phyloP scores from a whole-genome alignment of 2,329 filamentous ascomycete genomes.

The Polytolypa hystricis region DNA sequence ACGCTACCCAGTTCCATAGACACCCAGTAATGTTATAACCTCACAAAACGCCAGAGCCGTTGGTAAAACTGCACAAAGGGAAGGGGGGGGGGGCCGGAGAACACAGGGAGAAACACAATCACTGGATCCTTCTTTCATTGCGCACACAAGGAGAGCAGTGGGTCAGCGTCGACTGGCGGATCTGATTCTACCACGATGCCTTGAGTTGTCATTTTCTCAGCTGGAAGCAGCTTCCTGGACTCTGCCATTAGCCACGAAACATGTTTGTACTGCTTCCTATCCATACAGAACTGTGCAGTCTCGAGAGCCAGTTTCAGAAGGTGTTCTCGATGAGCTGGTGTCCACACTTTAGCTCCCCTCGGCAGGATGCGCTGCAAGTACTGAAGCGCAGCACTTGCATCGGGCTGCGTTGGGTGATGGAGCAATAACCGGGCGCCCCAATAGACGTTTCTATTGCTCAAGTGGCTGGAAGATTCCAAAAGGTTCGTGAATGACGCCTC shows the following conservation, averaged over 20 bases:
- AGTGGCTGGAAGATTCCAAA: conserved; percentile 3
- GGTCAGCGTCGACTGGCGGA: not conserved
- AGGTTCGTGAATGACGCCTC: no score
- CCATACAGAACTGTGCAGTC: conserved; percentile 26
- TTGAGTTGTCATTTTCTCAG: conserved; percentile 8
- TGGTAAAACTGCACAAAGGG: no score
- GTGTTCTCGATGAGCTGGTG: conserved; percentile 17
- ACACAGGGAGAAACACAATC: no score
- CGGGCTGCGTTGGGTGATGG: conserved; percentile 28
- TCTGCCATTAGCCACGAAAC: conserved; percentile 20
- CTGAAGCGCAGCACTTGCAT: conserved; percentile 21
- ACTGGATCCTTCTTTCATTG: no score
- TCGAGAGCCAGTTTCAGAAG: conserved; percentile 26
- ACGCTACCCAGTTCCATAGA: no score
- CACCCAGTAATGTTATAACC: no score
- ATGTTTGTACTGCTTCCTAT: conserved; percentile 19
- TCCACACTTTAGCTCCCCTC: conserved; percentile 10
- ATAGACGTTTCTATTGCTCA: conserved; percentile 6
- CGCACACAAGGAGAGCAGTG: no score
- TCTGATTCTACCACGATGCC: not conserved
- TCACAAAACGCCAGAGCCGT: no score
- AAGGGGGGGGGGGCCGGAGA: no score
- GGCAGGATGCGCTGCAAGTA: conserved; percentile 17
- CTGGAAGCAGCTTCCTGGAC: conserved; percentile 21
- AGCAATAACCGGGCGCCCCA: conserved; percentile 20